Evolutionary conservation across 202 grass and related monocot species (phyloP), one percentile per base, ranked within the genome.

Genomic region (Panicum virgatum): DNA sequence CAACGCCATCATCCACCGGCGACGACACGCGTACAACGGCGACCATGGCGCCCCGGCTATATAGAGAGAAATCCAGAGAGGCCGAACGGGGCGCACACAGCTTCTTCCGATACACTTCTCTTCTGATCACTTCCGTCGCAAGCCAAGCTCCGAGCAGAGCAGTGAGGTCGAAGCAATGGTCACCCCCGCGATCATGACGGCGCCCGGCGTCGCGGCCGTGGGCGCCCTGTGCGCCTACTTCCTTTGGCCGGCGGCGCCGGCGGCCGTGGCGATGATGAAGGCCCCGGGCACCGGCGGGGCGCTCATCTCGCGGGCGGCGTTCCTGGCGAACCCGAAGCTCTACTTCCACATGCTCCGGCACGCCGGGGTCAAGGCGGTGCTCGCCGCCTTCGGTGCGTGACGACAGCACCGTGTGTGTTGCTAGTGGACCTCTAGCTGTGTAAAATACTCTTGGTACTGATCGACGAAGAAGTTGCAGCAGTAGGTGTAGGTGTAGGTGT

Each of bases 211-310:
- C 18, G 37, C 63, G 13, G 60, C 29, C 30, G 30, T 19, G 18
- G 16, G 29, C 30, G 30, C 30, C 19, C 1, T 72, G 20, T 52
- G 44, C 46, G 45, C 46, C 70, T 83, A 34, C 81, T 66, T 75
- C 45, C 18, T 83, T 0, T 66, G 32, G 60, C 70, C 59, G 47
- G 44, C 68, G 5, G 69, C 30, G 60, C 70, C 46, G 47, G 44
- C 68, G 5, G 69, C n/a, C 32, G 45, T 22, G 0, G 70, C 30
- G 4, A 72, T 37, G 75, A 82, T 74, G 80, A 51, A 20, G 57
- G 69, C 80, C 3, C 69, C 80, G 11, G 80, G 86, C 23, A 62
- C 69, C 23, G 59, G 22, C 66, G 81, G 75, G 59, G 5, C 5
- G 30, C 0, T 52, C 5, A 75, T 84, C 42, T 83, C 81, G 4